Conservation (phyloP, 495 filamentous ascomycete species). For the Penicillium malachiteum region DNA sequence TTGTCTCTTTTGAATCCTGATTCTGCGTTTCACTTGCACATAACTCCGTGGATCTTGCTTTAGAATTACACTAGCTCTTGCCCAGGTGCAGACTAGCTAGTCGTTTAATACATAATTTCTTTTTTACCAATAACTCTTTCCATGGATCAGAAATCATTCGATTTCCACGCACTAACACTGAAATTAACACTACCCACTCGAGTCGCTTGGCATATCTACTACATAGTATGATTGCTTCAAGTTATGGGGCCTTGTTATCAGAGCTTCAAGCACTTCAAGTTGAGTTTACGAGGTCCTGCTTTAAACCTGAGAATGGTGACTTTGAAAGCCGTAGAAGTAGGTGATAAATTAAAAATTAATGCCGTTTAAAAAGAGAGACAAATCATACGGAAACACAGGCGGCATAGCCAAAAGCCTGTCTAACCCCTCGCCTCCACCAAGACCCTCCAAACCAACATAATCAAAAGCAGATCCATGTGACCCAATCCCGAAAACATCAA, state of each 20-base stretch:
- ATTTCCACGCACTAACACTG: neutral
- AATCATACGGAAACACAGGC: slow-evolving; percentile 9
- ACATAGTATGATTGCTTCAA: too few species aligned
- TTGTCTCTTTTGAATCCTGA: neutral
- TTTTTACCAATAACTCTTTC: neutral
- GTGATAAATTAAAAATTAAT: neutral
- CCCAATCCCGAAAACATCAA: neutral
- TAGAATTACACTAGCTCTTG: neutral
- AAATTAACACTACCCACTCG: too few species aligned
- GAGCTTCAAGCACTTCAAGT: too few species aligned
- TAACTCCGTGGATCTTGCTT: neutral
- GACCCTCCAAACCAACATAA: neutral
- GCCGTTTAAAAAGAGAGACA: slow-evolving; percentile 4
- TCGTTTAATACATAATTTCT: neutral
- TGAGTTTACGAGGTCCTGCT: too few species aligned
- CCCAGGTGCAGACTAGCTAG: neutral
- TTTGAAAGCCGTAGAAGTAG: too few species aligned
- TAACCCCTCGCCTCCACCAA: neutral
- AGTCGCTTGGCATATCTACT: too few species aligned
- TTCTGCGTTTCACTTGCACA: slow-evolving; percentile 4
- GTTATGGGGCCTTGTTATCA: too few species aligned
- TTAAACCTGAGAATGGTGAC: too few species aligned
- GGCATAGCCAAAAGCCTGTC: slow-evolving; percentile 11
- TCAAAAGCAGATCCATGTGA: neutral
- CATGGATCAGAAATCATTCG: neutral